Evolutionary conservation across 306 rosid genomes (phyloP), one percentile per base, ranked within the genome.

Genomic region (Calophaca sinica): DNA sequence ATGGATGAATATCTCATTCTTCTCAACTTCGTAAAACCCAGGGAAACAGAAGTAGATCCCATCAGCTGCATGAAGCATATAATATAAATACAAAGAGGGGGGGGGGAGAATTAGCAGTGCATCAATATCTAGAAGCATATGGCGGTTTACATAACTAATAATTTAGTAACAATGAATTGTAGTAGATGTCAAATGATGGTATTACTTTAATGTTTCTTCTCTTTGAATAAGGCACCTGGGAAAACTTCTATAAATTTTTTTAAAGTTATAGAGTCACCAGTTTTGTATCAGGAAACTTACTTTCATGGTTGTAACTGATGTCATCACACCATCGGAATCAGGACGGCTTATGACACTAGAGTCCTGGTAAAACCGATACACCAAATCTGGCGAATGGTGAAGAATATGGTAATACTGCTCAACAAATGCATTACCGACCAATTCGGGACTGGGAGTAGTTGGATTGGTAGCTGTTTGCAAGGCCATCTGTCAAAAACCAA

Each of bases 371-470:
- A 92, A 92, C 72, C 90, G 87, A 70, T 82, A 78, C 41, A 85
- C 96, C 60, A 77, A 60, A 29, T 85, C 93, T 0, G 97, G 97
- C 28, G 90, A 84, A 65, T 84, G 82, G 79, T 92, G 97, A 82
- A 92, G 96, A 79, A 92, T 89, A 73, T 81, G 88, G 73, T 92
- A 92, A 84, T 92, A 89, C 81, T 92, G 97, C 71, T 86, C 89
- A 72, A 91, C 93, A 84, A 91, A 91, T 69, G 94, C 94, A 66
- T 89, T 86, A 55, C 90, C 94, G 74, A 91, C 88, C 80, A 89
- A 38, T 81, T 89, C 84, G 8, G 97, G 88, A 74, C 78, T 79
- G 48, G 88, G 93, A 29, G 82, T 32, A 39, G 81, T 41, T 48
- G 86, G 84, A 73, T 81, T 76, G 54, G 73, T 63, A 54, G 80